phyloP scores from a whole-genome alignment of 2,329 filamentous ascomycete genomes.

The Xylariaceae sp. region DNA sequence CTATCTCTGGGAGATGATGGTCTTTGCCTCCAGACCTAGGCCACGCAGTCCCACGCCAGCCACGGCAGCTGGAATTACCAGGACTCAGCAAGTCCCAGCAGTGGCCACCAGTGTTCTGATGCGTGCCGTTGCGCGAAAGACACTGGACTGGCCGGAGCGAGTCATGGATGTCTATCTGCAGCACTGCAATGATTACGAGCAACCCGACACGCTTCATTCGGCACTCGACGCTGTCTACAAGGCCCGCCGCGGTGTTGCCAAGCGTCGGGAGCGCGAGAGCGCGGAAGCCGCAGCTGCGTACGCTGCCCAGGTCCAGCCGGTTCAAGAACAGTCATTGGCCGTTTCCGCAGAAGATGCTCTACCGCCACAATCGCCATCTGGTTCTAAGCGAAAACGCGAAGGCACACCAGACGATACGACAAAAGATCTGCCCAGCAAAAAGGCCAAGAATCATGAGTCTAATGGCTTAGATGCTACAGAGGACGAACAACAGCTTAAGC shows the following conservation, averaged over 20 bases:
- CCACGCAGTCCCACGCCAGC: conserved; percentile 45
- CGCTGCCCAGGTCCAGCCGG: conserved; percentile 26
- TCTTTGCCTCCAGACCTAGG: conserved; percentile 44
- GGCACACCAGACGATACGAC: conserved; percentile 41
- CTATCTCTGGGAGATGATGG: conserved; percentile 83
- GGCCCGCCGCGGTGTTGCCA: conserved; percentile 53
- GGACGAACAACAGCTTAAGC: conserved; percentile 46
- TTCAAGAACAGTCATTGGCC: conserved; percentile 28
- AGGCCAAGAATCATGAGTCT: conserved; percentile 44
- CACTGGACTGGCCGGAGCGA: conserved; percentile 70
- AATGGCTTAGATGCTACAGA: conserved; percentile 24
- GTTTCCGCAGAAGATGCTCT: conserved; percentile 15
- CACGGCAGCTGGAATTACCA: conserved; percentile 25
- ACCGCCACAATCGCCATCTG: conserved; percentile 29
- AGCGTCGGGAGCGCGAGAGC: conserved; percentile 59
- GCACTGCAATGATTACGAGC: conserved; percentile 87
- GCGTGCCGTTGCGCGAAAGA: conserved; percentile 55
- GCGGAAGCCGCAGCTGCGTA: conserved; percentile 50
- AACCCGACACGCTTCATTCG: conserved; percentile 63
- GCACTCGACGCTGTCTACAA: conserved; percentile 69
- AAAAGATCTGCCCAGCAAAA: conserved; percentile 55
- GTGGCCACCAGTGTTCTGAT: conserved; percentile 70
- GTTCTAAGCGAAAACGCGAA: conserved; percentile 69
- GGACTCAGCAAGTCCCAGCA: conserved; percentile 55
- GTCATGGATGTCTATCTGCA: conserved; percentile 66